A percentile compares a stretch with the other conserved stretches of the same genome.
Evolutionary conservation across 495 filamentous ascomycete species (phyloP).

Genomic region (Xylaria nigripes): DNA sequence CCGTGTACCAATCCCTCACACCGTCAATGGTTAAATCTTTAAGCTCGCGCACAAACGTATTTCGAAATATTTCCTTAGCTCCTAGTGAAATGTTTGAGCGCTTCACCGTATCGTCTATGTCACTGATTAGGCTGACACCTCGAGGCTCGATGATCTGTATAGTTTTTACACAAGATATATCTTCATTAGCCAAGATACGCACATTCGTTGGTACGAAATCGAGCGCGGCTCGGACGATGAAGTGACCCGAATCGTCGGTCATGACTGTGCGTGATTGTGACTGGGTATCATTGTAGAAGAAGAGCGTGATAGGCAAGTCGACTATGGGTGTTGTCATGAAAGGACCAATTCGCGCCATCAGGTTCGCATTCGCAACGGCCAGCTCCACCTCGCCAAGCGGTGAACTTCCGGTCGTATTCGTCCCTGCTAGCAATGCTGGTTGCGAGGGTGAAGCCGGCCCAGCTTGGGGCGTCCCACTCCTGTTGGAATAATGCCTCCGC

Average conservation of each 20-base stretch:
- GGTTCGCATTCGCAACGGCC: constrained; percentile 67
- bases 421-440: constrained; percentile 25
- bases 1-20: constrained; percentile 80
- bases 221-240: constrained; percentile 63
- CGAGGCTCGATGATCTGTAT: constrained; percentile 65
- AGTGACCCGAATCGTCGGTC: constrained; percentile 85
- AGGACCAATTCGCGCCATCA: constrained; percentile 79
- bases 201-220: constrained; percentile 88
- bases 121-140: constrained; percentile 92
- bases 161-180: constrained; percentile 67
- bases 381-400: constrained; percentile 61
- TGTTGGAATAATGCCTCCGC: constrained; percentile 8
- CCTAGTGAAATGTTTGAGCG: constrained; percentile 82
- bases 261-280: constrained; percentile 71
- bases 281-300: constrained; percentile 77
- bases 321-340: constrained; percentile 78
- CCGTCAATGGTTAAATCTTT: constrained; percentile 73
- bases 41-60: constrained; percentile 85
- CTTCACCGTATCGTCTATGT: constrained; percentile 98
- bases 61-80: constrained; percentile 88
- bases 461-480: constrained; percentile 18
- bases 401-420: constrained; percentile 33
- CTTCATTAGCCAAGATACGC: constrained; percentile 76
- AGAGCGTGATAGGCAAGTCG: constrained; percentile 69
- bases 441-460: constrained; percentile 26